A percentile compares a stretch with the other conserved stretches of the same genome.
phyloP scores from a whole-genome alignment of 805 yeast genomes.

The Sugiyamaella chiloensis region DNA sequence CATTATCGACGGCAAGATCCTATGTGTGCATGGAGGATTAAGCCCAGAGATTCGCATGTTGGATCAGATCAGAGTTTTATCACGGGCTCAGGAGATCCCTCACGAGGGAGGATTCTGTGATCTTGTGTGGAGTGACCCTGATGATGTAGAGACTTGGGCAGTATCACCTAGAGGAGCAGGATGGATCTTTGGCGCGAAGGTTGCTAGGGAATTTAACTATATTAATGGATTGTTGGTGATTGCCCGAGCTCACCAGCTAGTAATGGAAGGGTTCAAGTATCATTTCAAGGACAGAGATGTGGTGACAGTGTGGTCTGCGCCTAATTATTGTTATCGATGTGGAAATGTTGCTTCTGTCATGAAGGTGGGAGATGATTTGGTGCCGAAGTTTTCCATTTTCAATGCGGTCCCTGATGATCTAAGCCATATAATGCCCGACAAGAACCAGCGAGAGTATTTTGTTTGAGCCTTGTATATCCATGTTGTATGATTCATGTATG shows the following conservation, averaged over 20 bases:
- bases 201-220: constrained; percentile 93
- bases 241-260: constrained; percentile 96
- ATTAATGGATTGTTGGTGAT: constrained; percentile 83
- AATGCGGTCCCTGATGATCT: constrained; percentile 64
- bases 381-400: constrained; percentile 89
- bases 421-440: constrained; percentile 24
- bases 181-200: constrained; percentile 93
- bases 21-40: constrained; percentile 96
- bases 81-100: constrained; percentile 97
- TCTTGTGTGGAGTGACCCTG: constrained; percentile 97
- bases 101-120: constrained; percentile 99
- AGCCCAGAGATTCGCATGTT: constrained; percentile 97
- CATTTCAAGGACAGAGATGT: constrained; percentile 96
- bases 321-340: constrained; percentile 94
- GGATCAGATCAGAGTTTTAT: constrained; percentile 90
- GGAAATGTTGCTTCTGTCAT: constrained; percentile 98
- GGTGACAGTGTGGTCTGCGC: constrained; percentile 98
- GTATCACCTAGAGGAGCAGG: constrained; percentile 98
- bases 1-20: constrained; percentile 86
- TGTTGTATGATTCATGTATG: too few relatives aligned
- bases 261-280: constrained; percentile 96
- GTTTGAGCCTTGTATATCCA: constrained; percentile 17
- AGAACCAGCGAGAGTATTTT: constrained; percentile 28
- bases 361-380: constrained; percentile 85
- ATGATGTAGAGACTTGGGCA: constrained; percentile 97